Conservation (phyloP, 1,139 yeast genomes). For the Pichia inconspicua region DNA sequence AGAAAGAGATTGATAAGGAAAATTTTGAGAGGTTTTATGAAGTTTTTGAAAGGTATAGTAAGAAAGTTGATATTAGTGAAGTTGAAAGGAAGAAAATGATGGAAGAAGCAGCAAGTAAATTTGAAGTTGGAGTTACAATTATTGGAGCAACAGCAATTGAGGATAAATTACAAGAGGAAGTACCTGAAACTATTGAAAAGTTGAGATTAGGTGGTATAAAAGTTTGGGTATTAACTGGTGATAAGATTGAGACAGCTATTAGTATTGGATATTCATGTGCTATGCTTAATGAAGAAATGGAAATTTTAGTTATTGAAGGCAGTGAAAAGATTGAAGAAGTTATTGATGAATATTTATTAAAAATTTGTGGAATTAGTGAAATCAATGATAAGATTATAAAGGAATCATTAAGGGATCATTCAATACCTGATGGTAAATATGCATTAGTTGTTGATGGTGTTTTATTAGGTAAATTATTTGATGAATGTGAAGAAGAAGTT, state of each 20-base stretch:
- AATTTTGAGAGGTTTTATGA: slow-evolving; percentile 36
- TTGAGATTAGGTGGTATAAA: slow-evolving; percentile 91
- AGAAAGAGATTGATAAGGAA: slow-evolving; percentile 22
- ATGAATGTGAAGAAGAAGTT: slow-evolving; percentile 21
- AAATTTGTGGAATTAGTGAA: slow-evolving; percentile 34
- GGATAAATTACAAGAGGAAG: slow-evolving; percentile 91
- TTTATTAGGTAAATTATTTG: slow-evolving; percentile 40
- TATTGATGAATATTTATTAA: slow-evolving; percentile 34
- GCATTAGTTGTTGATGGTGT: slow-evolving; percentile 53
- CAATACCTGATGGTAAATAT: slow-evolving; percentile 39
- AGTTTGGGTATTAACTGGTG: slow-evolving; percentile 96
- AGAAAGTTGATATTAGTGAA: slow-evolving; percentile 41
- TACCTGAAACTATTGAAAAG: slow-evolving; percentile 81
- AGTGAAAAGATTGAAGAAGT: slow-evolving; percentile 26
- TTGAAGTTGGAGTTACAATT: slow-evolving; percentile 66
- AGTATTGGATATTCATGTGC: slow-evolving; percentile 98
- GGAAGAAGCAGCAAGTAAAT: slow-evolving; percentile 66
- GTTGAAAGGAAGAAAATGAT: slow-evolving; percentile 68
- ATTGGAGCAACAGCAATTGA: slow-evolving; percentile 98
- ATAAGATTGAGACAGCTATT: slow-evolving; percentile 94
- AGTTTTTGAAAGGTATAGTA: slow-evolving; percentile 37
- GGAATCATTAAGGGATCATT: slow-evolving; percentile 41
- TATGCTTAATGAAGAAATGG: slow-evolving; percentile 78
- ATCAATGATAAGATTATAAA: slow-evolving; percentile 28
- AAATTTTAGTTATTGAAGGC: slow-evolving; percentile 56